Evolutionary conservation across 129 eudicot species (phyloP), one percentile per base, ranked within the genome.

Genomic region (Pittosporum tobira): DNA sequence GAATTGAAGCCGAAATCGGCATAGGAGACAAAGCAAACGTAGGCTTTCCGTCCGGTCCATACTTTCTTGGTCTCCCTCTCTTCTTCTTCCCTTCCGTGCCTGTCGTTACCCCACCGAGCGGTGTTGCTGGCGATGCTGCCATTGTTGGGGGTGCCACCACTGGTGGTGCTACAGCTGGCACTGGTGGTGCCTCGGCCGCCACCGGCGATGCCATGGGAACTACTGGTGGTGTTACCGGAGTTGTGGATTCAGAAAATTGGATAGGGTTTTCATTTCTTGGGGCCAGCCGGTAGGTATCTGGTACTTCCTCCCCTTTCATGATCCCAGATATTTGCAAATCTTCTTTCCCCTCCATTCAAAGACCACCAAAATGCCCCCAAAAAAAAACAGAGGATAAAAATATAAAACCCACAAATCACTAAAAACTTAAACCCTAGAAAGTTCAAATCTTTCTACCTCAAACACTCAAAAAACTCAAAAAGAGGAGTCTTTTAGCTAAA

Each of bases 41-140:
- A 40, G 34, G 27, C 34, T 73, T 54, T 18, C 82, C 88, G 56
- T 73, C 87, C 3, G 94, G 82, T 5, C 51, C 77, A 67, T 88
- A 81, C 69, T 81, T 88, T 58, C 96, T 69, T 18, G 96, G 96
- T 43, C 94, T 68, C 16, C 96, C 96, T 66, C 90, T 88, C 76
- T 84, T 88, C 59, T 88, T 88, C 78, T 78, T 88, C 52, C 74
- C 88, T 36, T 77, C 62, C 0, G 68, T 37, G n/a, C 59, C 70
- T 10, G 61, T 23, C 54, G 13, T 24, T 10, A 24, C 18, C 1
- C 30, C 1, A 23, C 31, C 28, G 4, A 22, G 8, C 18, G 34
- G 56, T 5, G 14, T 48, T 30, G 68, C 67, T 37, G 50, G 48
- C 25, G 48, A 54, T 19, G 69, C 59, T 3, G 61, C 59, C 60